These are phyloP conservation scores for Biscutella laevigata DNA, from an alignment of 441 rosid species.

Conservation along the genomic window DNA sequence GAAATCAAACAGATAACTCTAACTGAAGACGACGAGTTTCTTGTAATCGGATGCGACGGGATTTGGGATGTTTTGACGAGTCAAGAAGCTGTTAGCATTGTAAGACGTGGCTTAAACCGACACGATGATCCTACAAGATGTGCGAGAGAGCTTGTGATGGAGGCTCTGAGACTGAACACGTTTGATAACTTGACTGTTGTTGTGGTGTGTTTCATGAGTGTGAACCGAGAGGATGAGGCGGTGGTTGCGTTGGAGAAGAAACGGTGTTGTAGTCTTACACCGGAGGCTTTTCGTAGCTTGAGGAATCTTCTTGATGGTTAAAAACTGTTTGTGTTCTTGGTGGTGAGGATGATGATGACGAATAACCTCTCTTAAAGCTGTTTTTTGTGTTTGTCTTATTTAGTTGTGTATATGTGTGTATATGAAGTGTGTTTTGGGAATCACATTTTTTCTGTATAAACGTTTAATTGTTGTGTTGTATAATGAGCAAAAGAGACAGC, in stretches of 20 bases:
- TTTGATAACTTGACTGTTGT: constrained; percentile 77
- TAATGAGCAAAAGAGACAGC: too few species aligned
- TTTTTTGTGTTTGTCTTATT: background rate
- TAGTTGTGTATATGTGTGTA: too few species aligned
- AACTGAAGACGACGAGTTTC: constrained; percentile 87
- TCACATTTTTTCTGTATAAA: too few species aligned
- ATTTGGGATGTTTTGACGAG: constrained; percentile 90
- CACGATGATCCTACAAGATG: constrained; percentile 68
- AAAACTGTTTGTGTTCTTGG: background rate
- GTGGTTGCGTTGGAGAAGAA: constrained; percentile 33
- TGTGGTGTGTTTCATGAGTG: constrained; percentile 53
- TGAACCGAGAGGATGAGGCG: constrained; percentile 23
- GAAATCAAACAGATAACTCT: constrained; percentile 52
- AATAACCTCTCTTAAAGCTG: background rate
- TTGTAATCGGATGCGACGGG: constrained; percentile 84
- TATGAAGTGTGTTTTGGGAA: too few species aligned
- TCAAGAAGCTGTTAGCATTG: constrained; percentile 67
- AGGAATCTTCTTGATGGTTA: constrained; percentile 46
- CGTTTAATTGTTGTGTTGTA: too few species aligned
- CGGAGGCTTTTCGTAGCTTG: constrained; percentile 66
- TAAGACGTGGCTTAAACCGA: constrained; percentile 45
- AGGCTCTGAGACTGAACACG: constrained; percentile 52
- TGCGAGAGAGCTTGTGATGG: constrained; percentile 75
- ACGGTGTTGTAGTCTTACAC: constrained; percentile 57
- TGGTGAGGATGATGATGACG: background rate